Evolutionary conservation across 2,329 filamentous ascomycete genomes (phyloP), one percentile per base, ranked within the genome.

Genomic region (Colletotrichum cereale): DNA sequence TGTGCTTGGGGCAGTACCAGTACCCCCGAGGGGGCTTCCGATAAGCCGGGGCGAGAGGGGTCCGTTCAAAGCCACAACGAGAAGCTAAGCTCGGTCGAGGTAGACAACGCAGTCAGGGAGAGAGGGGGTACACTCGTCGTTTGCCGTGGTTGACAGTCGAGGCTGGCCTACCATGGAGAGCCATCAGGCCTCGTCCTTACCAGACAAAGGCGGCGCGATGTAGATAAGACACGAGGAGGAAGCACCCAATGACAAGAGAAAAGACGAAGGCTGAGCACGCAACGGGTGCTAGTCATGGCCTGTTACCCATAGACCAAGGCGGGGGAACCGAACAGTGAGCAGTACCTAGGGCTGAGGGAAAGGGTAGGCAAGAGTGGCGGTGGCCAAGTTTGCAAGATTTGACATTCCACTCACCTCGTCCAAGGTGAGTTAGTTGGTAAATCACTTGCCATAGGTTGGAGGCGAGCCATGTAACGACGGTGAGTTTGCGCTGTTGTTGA

Each of bases 241-340:
- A 56, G 6, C 26, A 60, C 38, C 16, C 8, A 44, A 47, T 14
- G 24, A 29, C 36, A 34, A 21, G 38, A 60, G 56, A 31, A n/a
- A 40, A 47, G 48, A 55, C 24, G 48, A 44, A 29, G 40, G 40
- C n/a, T 36, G 40, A 24, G 4, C 21, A 26, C 38, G 50, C 62
- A 65, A 65, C 62, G 62, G 52, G 50, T 56, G 29, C 50, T 65
- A 57, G 29, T 4, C 62, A 50, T 38, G n/a, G 44, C 38, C n/a
- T 29, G n/a, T 29, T 26, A 31, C 10, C 11, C n/a, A 38, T 24
- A 29, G n/a, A 44, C 29, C n/a, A 36, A 26, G 34, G 10, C 14
- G 55, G 55, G 34, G n/a, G 31, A n/a, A 44, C 26, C 29, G 42
- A 50, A 40, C 34, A 38, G n/a, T 6, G n/a, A 40, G n/a, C n/a